Conservation (phyloP, 768 basidiomycete genomes). For the Candolleomyces efflorescens region DNA sequence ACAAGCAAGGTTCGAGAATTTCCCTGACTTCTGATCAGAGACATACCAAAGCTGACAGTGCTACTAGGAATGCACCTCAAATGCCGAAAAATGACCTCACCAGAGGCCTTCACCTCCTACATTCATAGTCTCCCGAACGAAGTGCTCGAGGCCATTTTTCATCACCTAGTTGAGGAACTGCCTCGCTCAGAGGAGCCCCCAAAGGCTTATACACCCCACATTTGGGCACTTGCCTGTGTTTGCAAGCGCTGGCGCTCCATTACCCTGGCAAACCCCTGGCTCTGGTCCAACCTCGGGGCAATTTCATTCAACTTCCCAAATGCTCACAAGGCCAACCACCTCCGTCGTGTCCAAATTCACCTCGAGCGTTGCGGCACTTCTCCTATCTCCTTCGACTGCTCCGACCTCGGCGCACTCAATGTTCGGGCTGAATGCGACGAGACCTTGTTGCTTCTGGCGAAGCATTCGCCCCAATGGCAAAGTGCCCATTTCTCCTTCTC, state of each 20-base stretch:
- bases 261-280: background rate
- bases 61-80: no score
- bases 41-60: no score
- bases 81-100: no score
- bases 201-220: background rate
- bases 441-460: no score
- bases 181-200: no score
- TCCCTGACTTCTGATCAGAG: no score
- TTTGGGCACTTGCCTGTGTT: background rate
- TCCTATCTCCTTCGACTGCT: background rate
- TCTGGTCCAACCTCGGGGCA: background rate
- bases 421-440: no score
- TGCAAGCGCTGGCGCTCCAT: background rate
- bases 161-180: background rate
- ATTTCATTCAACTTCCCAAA: background rate
- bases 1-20: no score
- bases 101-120: no score
- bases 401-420: background rate
- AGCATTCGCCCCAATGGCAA: no score
- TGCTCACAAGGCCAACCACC: background rate
- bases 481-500: no score
- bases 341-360: background rate
- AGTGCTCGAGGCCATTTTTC: background rate
- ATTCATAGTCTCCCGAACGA: background rate
- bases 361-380: background rate